Evolutionary conservation across 768 basidiomycete species (phyloP), one percentile per base, ranked within the genome.

Genomic region (Pulveroboletus ravenelii): DNA sequence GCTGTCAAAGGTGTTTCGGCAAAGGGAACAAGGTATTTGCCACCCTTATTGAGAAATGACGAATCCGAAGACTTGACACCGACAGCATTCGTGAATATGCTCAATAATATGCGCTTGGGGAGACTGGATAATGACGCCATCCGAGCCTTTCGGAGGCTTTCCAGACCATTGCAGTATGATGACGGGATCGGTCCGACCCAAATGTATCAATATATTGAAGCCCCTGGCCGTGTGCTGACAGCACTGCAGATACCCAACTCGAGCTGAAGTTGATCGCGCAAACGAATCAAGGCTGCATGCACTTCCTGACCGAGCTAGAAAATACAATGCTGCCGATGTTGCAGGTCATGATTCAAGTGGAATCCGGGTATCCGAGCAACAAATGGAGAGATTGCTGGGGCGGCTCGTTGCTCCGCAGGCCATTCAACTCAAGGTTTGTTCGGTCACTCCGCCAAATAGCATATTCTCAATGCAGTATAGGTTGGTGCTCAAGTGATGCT

Each of bases 21-120:
- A 94, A 65, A 91, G 86, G 60, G 90, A 93, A 55, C 82, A 88
- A 75, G 66, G 85, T 82, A 45, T 34, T 62, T 52, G 7, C 15
- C 29, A 9, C 32, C 62, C 49, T 31, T 13, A 36, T 10, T 3
- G 32, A 40, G 34, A 15, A 20, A 31, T 35, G 29, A 15, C 23
- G 18, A 8, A 42, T 25, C 25, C 41, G 15, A 38, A 32, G 3
- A 32, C 31, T 41, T 40, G 14, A 20, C 30, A 42, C 20, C 18
- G 36, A 51, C 51, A 78, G 82, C 61, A 18, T 93, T 96, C 61
- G 79, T 92, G 49, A 78, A 89, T 58, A 89, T 95, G 81, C 72
- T 96, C 38, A 94, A 94, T 61, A 77, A 81, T 46, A 87, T 95
- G 85, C 82, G 93, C 17, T 84, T 85, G 58, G 93, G 93, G 2